These are phyloP conservation scores for Scheffersomyces segobiensis DNA, from an alignment of 1,139 yeast genomes.

Conservation along the genomic window DNA sequence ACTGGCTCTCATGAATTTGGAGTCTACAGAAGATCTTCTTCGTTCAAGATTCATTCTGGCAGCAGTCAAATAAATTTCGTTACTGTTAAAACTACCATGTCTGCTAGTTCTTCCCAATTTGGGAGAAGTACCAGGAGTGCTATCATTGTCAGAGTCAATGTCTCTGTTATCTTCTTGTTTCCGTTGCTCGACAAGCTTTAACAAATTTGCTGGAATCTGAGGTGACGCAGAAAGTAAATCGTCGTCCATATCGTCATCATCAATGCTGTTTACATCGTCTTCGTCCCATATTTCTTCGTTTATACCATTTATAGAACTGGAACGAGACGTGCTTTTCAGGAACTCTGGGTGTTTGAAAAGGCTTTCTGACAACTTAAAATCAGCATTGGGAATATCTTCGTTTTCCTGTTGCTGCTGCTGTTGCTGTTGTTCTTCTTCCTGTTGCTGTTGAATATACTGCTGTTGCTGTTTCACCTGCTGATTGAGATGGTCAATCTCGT, in stretches of 20 bases:
- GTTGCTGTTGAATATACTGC: slow-evolving; percentile 19
- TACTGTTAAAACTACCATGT: slow-evolving; percentile 25
- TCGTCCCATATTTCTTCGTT: slow-evolving; percentile 11
- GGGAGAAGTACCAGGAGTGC: slow-evolving; percentile 41
- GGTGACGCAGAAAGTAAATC: slow-evolving; percentile 63
- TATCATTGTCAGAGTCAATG: slow-evolving; percentile 12
- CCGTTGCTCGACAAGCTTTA: slow-evolving; percentile 56
- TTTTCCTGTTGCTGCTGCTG: slow-evolving; percentile 20
- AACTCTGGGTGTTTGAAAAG: slow-evolving; percentile 3
- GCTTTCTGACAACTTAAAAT: not conserved
- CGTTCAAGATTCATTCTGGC: slow-evolving; percentile 26
- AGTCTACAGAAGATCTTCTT: slow-evolving; percentile 38
- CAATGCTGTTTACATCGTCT: slow-evolving; percentile 22
- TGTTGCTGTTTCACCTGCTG: slow-evolving; percentile 16
- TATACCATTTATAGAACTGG: not conserved
- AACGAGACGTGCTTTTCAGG: not conserved
- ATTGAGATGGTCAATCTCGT: slow-evolving; percentile 35
- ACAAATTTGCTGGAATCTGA: slow-evolving; percentile 61
- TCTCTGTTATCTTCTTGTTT: slow-evolving; percentile 33
- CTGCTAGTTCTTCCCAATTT: slow-evolving; percentile 19
- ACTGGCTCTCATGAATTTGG: slow-evolving; percentile 22
- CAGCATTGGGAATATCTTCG: slow-evolving; percentile 10
- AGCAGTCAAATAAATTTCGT: slow-evolving; percentile 21
- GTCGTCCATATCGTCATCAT: slow-evolving; percentile 51
- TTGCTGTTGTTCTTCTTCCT: slow-evolving; percentile 15